Conservation (phyloP, 1,284 basidiomycete species). For the Melampsora americana region DNA sequence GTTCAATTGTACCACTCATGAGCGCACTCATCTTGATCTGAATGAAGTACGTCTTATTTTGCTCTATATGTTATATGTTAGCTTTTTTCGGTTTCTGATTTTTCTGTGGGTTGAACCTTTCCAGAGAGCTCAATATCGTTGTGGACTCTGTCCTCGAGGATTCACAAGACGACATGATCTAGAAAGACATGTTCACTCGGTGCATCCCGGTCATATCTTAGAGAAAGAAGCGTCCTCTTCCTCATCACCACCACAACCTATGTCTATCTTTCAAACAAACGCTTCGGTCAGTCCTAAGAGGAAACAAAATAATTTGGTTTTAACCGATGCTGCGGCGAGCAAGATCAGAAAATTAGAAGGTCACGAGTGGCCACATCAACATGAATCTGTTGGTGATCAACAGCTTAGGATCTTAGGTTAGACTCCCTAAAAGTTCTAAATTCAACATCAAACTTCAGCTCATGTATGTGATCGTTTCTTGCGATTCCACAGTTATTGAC, state of each 20-base stretch:
- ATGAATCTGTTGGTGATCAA: too few species aligned
- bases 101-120: neutral
- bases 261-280: neutral
- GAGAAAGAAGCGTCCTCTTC: neutral
- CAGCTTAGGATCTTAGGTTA: conserved; percentile 20
- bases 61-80: neutral
- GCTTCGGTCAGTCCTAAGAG: neutral
- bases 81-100: neutral
- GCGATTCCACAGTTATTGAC: too few species aligned
- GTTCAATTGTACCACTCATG: conserved; percentile 44
- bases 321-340: neutral
- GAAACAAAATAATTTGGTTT: neutral
- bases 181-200: conserved; percentile 39
- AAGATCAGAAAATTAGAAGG: neutral
- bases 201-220: conserved; percentile 37
- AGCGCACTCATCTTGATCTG: conserved; percentile 43
- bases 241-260: neutral
- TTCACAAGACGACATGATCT: conserved; percentile 42
- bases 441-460: neutral
- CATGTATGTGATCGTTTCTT: too few species aligned
- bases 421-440: neutral
- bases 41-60: conserved; percentile 6
- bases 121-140: conserved; percentile 39
- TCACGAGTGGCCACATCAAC: neutral
- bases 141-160: conserved; percentile 28